Evolutionary conservation across 2,329 filamentous ascomycete genomes (phyloP).

Genomic region (Exutisphaerella laricina): DNA sequence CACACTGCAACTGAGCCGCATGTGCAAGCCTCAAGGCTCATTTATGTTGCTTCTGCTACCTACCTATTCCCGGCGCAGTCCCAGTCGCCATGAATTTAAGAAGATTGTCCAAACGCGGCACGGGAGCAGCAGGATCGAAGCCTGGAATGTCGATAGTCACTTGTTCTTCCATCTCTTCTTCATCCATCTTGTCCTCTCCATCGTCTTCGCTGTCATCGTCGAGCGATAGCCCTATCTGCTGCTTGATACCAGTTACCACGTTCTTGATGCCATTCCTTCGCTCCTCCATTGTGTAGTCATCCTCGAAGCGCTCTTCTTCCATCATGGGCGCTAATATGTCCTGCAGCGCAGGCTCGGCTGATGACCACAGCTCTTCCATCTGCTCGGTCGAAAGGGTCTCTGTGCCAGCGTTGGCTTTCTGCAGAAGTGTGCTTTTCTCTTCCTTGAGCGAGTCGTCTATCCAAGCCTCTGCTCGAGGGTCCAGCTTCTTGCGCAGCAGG

Average conservation of each 20-base stretch:
- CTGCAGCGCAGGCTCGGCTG: slow-evolving; percentile 47
- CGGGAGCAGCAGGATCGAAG: slow-evolving; percentile 13
- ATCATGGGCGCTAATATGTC: slow-evolving; percentile 33
- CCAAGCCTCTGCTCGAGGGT: slow-evolving; percentile 69
- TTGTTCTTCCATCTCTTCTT: slow-evolving; percentile 21
- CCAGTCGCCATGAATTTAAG: slow-evolving; percentile 19
- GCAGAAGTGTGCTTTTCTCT: slow-evolving; percentile 35
- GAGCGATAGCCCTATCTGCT: slow-evolving; percentile 40
- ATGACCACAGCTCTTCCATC: slow-evolving; percentile 56
- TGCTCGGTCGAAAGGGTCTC: slow-evolving; percentile 42
- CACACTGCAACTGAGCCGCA: too few species aligned
- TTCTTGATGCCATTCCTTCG: slow-evolving; percentile 59
- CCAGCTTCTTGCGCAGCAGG: slow-evolving; percentile 76
- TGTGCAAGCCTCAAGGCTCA: not conserved
- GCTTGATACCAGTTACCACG: slow-evolving; percentile 64
- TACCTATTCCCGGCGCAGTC: not conserved
- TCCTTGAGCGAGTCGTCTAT: slow-evolving; percentile 47
- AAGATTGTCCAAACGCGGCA: slow-evolving; percentile 28
- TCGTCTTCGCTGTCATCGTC: slow-evolving; percentile 49
- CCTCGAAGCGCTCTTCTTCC: slow-evolving; percentile 29
- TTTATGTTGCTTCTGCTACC: not conserved
- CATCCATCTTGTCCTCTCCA: slow-evolving; percentile 37
- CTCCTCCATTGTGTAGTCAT: slow-evolving; percentile 68
- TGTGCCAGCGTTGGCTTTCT: slow-evolving; percentile 38
- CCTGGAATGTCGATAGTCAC: slow-evolving; percentile 21